Base-by-base conservation (phyloP, 129 eudicot species). In the Flaveria sonorensis region DNA sequence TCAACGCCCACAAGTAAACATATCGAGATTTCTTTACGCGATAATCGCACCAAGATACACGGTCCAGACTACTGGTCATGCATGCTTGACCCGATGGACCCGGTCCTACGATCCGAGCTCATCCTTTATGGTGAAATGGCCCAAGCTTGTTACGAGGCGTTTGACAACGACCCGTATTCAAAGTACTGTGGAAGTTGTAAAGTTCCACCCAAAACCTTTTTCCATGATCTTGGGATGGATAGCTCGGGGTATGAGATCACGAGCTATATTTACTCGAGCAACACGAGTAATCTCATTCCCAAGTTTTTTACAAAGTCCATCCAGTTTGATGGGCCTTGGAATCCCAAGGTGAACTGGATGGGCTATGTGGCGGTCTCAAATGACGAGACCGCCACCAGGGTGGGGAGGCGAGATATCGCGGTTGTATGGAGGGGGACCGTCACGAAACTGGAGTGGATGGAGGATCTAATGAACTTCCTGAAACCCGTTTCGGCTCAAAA, bases 61-160 rank as follows among this genome's bases (percentile, higher is more conserved):
- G 90, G 83, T 26, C 66, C 60, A 40, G 63, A 83, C 74, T 81
- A 85, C 45, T 88, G 89, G 88, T 84, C 56, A 8, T 70, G 80
- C 59, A 26, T 86, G 69, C 87, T 87, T 20, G 85, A 91, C 43
- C 92, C 92, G 14, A 80, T 91, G 77, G 84, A 86, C 16, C 83
- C 90, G 0, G 60, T 76, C 6, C 55, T 87, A 71, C 84, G 87
- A n/a, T 64, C 77, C 14, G 92, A 91, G 59, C 43, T 91, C 2
- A 79, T 88, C 28, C 86, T 88, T 2, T 91, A 87, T 23, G 92
- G 92, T 0, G 97, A 88, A 39, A 86, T 88, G 92, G 91, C 88
- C 15, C 94, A 91, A 83, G 85, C 90, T 4, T 91, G 91, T 45
- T 88, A 90, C 52, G 91, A 86, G 47, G 86, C 89, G 0, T 91